phyloP scores from a whole-genome alignment of 2,329 filamentous ascomycete species.

The Xylaria sp. region DNA sequence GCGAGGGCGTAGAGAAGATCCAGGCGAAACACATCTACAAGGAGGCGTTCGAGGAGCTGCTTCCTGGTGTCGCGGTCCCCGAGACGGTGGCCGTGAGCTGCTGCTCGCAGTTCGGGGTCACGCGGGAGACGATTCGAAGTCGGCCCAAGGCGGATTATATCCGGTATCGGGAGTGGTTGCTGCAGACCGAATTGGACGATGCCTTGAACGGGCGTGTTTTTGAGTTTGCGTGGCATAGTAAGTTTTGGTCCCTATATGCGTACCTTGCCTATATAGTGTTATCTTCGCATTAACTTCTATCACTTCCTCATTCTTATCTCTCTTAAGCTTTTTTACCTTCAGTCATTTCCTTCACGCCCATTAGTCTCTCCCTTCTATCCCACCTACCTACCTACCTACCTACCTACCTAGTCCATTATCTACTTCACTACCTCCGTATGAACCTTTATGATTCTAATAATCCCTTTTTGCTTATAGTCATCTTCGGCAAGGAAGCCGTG shows the following conservation, averaged over 20 bases:
- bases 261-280: background rate
- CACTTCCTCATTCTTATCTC: background rate
- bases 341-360: too few relatives aligned
- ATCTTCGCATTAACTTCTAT: background rate
- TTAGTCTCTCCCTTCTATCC: background rate
- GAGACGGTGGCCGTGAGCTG: conserved; percentile 61
- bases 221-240: conserved; percentile 70
- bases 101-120: conserved; percentile 70
- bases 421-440: too few relatives aligned
- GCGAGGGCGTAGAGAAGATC: conserved; percentile 44
- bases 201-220: conserved; percentile 63
- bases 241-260: too few relatives aligned
- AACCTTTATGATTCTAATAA: too few relatives aligned
- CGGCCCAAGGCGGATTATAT: conserved; percentile 60
- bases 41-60: conserved; percentile 49
- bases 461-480: conserved; percentile 59
- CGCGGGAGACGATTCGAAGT: conserved; percentile 55
- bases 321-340: too few relatives aligned
- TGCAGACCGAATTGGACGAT: conserved; percentile 60
- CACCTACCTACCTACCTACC: too few relatives aligned
- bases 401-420: too few relatives aligned
- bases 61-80: conserved; percentile 52
- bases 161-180: conserved; percentile 63
- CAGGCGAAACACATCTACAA: conserved; percentile 52
- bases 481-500: conserved; percentile 62